Base-by-base conservation (phyloP, 345 rosid species). In the Pugionium cornutum region DNA sequence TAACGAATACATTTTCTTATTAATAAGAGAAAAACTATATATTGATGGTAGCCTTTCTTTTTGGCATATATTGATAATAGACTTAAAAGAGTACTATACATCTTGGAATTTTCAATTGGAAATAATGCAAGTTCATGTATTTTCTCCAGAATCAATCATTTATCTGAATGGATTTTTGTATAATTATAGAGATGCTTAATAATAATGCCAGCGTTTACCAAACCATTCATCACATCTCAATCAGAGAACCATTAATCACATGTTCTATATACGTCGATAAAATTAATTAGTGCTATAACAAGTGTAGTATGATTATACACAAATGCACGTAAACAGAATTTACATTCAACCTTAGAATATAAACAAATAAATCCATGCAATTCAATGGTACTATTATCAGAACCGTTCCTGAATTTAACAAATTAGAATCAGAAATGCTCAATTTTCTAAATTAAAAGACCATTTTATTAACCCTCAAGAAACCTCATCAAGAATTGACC, bases 81-180 rank as follows among this genome's bases (percentile, higher is more conserved):
- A 37, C 31, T 52, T 44, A 9, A 34, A 40, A 1, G 9, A 53
- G 28, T 56, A 65, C 2, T 5, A 31, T 1, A 1, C 9, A 33
- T 59, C 9, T 69, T 43, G 39, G 67, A 69, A 51, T n/a, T 58
- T 50, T 59, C 43, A 58, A 29, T 37, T 48, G 52, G 30, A 33
- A 64, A 55, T 56, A 32, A 63, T 64, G 30, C 2, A 48, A 27
- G 75, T 71, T 63, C 45, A 70, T 70, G 75, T 49, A 63, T 55
- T 63, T 55, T 29, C 33, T 28, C 46, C 5, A 8, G 31, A 63
- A 48, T 56, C 64, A 70, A 47, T 48, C 51, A 70, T 53, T 6
- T 44, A 1, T 34, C 34, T 58, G 32, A 10, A 30, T 67, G 64
- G 31, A 51, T 45, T 61, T 50, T 35, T 61, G 52, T 61, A 26